phyloP scores from a whole-genome alignment of 2,329 filamentous ascomycete genomes.

The Byssochlamys sp. region DNA sequence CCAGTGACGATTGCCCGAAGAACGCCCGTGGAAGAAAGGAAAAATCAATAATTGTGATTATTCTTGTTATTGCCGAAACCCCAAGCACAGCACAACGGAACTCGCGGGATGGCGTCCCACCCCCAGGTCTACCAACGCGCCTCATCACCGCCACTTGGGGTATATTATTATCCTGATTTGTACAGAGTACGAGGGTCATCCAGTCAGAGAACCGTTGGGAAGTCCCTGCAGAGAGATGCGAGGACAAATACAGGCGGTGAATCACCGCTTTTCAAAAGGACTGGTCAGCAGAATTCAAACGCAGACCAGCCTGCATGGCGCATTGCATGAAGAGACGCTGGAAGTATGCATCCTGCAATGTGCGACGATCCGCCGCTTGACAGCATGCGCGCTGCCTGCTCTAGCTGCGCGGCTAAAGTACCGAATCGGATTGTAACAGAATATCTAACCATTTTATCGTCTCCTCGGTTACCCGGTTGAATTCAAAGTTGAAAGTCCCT shows the following conservation, averaged over 20 bases:
- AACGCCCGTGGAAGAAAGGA: not conserved
- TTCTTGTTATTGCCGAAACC: not conserved
- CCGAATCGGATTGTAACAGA: not conserved
- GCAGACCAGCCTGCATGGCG: not conserved
- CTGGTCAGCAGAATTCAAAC: not conserved
- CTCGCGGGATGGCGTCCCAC: not conserved
- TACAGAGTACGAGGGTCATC: not conserved
- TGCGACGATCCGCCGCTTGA: constrained; percentile 5
- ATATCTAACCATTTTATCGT: not conserved
- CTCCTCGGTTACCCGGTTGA: not conserved
- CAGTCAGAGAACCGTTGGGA: not conserved
- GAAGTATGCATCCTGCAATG: constrained; percentile 3
- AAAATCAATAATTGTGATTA: not conserved
- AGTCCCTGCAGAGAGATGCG: not conserved
- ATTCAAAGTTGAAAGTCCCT: no score
- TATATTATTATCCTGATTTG: not conserved
- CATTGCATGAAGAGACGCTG: constrained; percentile 9
- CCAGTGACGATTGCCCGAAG: not conserved
- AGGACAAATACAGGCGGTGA: constrained; percentile 7
- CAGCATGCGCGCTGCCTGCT: constrained; percentile 7
- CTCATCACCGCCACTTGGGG: not conserved
- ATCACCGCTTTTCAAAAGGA: constrained; percentile 12
- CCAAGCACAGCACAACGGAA: not conserved
- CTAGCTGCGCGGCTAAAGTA: constrained; percentile 4
- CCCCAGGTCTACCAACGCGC: not conserved